A percentile compares a stretch with the other conserved stretches of the same genome.
Conservation (phyloP, 768 basidiomycete genomes). For the Podaxis sp. region DNA sequence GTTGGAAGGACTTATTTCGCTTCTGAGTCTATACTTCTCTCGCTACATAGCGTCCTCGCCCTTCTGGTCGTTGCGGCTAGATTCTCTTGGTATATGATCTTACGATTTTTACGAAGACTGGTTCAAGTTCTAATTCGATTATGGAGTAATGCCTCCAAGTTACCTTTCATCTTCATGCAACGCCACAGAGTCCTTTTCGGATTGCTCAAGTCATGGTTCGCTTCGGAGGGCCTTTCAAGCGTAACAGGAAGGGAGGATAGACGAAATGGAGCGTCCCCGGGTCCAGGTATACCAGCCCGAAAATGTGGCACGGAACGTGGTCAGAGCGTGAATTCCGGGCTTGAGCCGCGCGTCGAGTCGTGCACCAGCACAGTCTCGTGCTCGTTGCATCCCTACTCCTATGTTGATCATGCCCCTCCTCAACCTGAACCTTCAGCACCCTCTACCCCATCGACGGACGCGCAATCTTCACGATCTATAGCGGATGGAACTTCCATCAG, state of each 20-base stretch:
- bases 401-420: neutral
- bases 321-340: neutral
- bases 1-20: neutral
- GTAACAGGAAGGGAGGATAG: neutral
- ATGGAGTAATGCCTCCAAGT: neutral
- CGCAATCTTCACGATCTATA: conserved; percentile 3
- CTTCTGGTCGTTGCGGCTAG: neutral
- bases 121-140: neutral
- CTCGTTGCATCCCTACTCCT: conserved; percentile 15
- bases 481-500: neutral
- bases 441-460: conserved; percentile 6
- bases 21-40: neutral
- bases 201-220: neutral
- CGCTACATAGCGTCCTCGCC: neutral
- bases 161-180: neutral
- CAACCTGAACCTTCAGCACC: conserved; percentile 4
- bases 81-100: neutral
- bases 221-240: no score
- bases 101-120: neutral
- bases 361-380: conserved; percentile 4
- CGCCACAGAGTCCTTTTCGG: neutral
- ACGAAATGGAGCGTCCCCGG: no score
- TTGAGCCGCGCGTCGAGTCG: no score
- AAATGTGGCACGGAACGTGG: neutral
- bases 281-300: neutral